Percentiles rank a stretch among this genome's conserved stretches.
Evolutionary conservation across 176 grass and related monocot genomes (phyloP).

Genomic region (Carex scoparia): DNA sequence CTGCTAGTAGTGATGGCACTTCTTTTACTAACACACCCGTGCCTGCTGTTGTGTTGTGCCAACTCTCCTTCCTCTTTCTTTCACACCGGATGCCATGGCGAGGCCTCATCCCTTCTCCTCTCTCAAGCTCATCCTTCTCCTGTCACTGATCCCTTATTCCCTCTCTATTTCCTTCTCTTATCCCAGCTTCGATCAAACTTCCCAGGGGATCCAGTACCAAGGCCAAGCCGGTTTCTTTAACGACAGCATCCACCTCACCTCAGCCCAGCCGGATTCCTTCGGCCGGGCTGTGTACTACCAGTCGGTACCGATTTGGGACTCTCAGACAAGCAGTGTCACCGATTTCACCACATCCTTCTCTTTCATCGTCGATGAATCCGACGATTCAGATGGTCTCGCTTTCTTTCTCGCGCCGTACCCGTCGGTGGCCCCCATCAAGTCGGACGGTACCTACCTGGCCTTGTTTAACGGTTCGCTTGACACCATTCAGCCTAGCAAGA

Average conservation of each 20-base stretch:
- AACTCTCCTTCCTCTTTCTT: not conserved
- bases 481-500: conserved; percentile 16
- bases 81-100: not conserved
- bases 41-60: not conserved
- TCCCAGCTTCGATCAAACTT: conserved; percentile 15
- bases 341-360: conserved; percentile 29
- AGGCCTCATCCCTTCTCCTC: not conserved
- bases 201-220: conserved; percentile 18
- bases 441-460: conserved; percentile 19
- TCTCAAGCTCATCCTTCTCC: not conserved
- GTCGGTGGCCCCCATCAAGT: not conserved
- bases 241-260: conserved; percentile 28
- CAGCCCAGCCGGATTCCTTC: not conserved
- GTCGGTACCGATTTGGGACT: conserved; percentile 18
- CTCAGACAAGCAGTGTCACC: not conserved
- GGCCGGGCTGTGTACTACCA: conserved; percentile 25
- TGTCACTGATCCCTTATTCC: not conserved
- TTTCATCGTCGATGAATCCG: conserved; percentile 22
- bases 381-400: conserved; percentile 14
- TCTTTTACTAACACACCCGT: not conserved
- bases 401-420: conserved; percentile 29
- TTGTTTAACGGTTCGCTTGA: conserved; percentile 17
- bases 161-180: conserved; percentile 26
- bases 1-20: not conserved
- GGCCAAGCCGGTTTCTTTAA: conserved; percentile 20